These are phyloP conservation scores for Pythium aristosporum DNA, from an alignment of 352 stramenopile species.

Conservation along the genomic window DNA sequence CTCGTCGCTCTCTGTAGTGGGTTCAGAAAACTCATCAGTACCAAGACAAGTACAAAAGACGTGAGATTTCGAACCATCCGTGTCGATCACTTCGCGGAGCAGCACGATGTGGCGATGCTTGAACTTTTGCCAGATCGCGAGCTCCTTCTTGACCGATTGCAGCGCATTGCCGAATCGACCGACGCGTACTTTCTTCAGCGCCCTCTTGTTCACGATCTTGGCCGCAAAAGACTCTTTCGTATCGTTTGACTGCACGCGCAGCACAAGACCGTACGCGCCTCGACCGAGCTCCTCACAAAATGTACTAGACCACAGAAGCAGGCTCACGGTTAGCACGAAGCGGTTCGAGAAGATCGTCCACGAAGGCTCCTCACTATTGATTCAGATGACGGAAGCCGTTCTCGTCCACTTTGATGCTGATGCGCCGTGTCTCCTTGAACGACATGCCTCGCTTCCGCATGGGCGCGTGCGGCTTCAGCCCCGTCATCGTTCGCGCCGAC, in stretches of 20 bases:
- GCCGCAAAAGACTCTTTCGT: slow-evolving; percentile 69
- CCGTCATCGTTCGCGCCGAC: slow-evolving; percentile 41
- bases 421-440: slow-evolving; percentile 63
- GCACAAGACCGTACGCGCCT: slow-evolving; percentile 70
- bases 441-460: slow-evolving; percentile 64
- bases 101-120: slow-evolving; percentile 94
- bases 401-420: slow-evolving; percentile 47
- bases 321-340: background rate
- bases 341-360: background rate
- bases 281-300: slow-evolving; percentile 72
- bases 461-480: slow-evolving; percentile 56
- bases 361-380: slow-evolving; percentile 57
- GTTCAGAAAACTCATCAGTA: background rate
- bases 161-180: slow-evolving; percentile 74
- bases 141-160: slow-evolving; percentile 89
- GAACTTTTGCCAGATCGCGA: slow-evolving; percentile 97
- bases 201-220: slow-evolving; percentile 75
- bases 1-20: slow-evolving; percentile 56
- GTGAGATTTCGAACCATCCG: slow-evolving; percentile 43
- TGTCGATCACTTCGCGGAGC: slow-evolving; percentile 96
- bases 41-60: background rate
- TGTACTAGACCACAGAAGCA: slow-evolving; percentile 34
- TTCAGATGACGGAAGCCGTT: slow-evolving; percentile 63
- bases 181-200: slow-evolving; percentile 65
- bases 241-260: slow-evolving; percentile 67